Evolutionary conservation across 352 stramenopile species (phyloP).

Genomic region (Phytophthora nicotianae): DNA sequence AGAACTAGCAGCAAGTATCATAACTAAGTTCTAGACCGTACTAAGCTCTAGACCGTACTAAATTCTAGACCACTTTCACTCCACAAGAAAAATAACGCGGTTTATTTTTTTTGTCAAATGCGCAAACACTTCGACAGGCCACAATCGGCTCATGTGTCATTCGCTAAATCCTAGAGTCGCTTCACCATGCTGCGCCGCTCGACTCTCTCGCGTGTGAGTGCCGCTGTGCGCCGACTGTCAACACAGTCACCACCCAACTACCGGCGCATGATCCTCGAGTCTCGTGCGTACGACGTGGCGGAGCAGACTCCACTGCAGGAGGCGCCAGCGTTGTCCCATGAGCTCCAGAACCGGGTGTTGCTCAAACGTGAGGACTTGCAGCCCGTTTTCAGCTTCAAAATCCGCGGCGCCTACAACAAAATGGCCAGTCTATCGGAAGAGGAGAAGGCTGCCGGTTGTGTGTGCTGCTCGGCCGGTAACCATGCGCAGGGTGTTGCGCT

Average conservation of each 20-base stretch:
- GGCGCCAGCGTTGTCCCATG: slow-evolving; percentile 66
- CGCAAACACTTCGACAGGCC: slow-evolving; percentile 23
- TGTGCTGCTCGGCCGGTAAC: slow-evolving; percentile 93
- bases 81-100: slow-evolving; percentile 32
- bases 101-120: slow-evolving; percentile 11
- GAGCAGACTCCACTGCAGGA: slow-evolving; percentile 83
- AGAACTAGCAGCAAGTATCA: too few relatives aligned
- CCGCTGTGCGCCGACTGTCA: slow-evolving; percentile 24
- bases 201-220: slow-evolving; percentile 7
- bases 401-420: slow-evolving; percentile 99
- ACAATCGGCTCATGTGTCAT: slow-evolving; percentile 7
- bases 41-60: too few relatives aligned
- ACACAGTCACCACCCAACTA: slow-evolving; percentile 57
- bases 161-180: background rate
- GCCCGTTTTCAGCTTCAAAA: slow-evolving; percentile 99
- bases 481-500: slow-evolving; percentile 98
- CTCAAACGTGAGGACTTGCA: slow-evolving; percentile 98
- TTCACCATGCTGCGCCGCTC: slow-evolving; percentile 26
- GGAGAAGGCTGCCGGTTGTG: slow-evolving; percentile 79
- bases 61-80: background rate
- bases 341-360: slow-evolving; percentile 79
- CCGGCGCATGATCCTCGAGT: slow-evolving; percentile 87
- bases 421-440: slow-evolving; percentile 90
- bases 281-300: slow-evolving; percentile 87
- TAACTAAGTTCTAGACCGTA: too few relatives aligned